Evolutionary conservation across 2,329 filamentous ascomycete species (phyloP).

Genomic region (Boeremia lycopersici): DNA sequence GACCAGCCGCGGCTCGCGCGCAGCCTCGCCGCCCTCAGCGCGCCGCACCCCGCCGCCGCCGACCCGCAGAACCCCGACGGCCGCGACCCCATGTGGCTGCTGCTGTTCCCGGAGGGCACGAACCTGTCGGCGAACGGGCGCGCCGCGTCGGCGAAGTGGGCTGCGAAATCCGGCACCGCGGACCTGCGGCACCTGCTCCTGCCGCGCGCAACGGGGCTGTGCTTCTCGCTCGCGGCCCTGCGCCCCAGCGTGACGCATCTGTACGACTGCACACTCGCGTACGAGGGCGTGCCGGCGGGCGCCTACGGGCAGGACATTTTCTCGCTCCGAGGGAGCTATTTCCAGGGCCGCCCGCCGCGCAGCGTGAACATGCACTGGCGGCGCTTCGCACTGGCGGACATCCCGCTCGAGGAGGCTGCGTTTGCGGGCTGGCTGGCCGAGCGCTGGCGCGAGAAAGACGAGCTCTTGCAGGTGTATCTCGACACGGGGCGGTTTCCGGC

Average conservation of each 20-base stretch:
- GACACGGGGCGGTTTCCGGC: conserved; percentile 80
- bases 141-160: conserved; percentile 73
- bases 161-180: conserved; percentile 71
- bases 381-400: conserved; percentile 77
- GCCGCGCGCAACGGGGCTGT: conserved; percentile 79
- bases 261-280: conserved; percentile 93
- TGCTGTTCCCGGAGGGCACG: conserved; percentile 87
- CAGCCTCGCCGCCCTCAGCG: conserved; percentile 73
- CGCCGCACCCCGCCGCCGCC: conserved; percentile 46
- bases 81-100: conserved; percentile 83
- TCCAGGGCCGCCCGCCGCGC: conserved; percentile 86
- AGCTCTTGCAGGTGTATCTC: conserved; percentile 77
- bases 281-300: conserved; percentile 78
- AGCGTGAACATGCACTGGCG: conserved; percentile 98
- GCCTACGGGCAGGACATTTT: conserved; percentile 87
- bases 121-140: conserved; percentile 79
- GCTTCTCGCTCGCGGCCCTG: conserved; percentile 79
- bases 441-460: conserved; percentile 91
- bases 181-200: conserved; percentile 75
- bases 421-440: conserved; percentile 84
- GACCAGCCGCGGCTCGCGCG: conserved; percentile 77
- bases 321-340: conserved; percentile 82
- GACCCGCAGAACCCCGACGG: conserved; percentile 52
- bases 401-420: conserved; percentile 73
- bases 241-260: conserved; percentile 77